phyloP scores from a whole-genome alignment of 352 stramenopile genomes.

The Pythium pectinolyticum region DNA sequence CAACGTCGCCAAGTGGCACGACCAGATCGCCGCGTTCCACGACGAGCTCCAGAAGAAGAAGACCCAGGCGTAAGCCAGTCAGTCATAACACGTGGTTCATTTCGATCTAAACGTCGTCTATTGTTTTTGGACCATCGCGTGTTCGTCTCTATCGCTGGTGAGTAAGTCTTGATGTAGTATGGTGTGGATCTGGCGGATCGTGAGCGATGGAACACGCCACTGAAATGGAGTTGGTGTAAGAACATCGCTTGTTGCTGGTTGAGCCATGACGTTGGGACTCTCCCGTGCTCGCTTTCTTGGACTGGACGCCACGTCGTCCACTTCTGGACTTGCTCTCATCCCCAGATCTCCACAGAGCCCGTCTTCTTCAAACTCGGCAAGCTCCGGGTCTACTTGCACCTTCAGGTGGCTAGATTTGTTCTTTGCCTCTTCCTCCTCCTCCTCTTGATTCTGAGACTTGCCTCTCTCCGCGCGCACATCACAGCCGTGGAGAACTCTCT shows the following conservation, averaged over 20 bases:
- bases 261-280: no score
- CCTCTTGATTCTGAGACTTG: constrained; percentile 17
- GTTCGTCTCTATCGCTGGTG: not conserved
- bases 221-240: not conserved
- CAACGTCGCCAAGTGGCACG: constrained; percentile 58
- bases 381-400: constrained; percentile 28
- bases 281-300: not conserved
- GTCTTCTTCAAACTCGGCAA: constrained; percentile 66
- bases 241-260: not conserved
- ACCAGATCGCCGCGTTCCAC: constrained; percentile 58
- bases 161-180: constrained; percentile 8
- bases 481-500: constrained; percentile 34
- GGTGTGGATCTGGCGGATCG: constrained; percentile 1
- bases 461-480: constrained; percentile 19
- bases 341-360: constrained; percentile 24
- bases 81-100: not conserved
- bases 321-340: not conserved
- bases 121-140: no score
- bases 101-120: no score
- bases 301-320: not conserved
- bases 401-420: constrained; percentile 19
- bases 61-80: constrained; percentile 5
- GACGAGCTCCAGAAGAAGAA: constrained; percentile 49
- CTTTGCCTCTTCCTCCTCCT: not conserved
- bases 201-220: constrained; percentile 12